Percentiles rank a stretch among this genome's conserved stretches.
These are phyloP conservation scores for Tricharina praecox DNA, from an alignment of 495 filamentous ascomycete species.

Conservation along the genomic window DNA sequence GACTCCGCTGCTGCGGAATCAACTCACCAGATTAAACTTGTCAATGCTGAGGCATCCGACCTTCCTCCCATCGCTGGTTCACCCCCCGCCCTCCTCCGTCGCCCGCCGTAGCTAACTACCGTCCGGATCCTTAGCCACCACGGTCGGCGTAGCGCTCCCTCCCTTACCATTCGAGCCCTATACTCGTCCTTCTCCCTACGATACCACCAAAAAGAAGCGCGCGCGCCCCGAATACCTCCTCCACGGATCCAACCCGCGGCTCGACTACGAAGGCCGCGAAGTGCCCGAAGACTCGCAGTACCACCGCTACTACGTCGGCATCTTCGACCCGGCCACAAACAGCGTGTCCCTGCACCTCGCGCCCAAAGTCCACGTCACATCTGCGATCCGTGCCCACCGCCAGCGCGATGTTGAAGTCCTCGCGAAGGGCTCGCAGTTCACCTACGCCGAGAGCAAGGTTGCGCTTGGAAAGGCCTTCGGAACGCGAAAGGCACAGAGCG, in stretches of 20 bases:
- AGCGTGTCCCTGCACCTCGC: conserved; percentile 53
- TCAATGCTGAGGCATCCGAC: conserved; percentile 8
- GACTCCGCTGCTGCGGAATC: neutral
- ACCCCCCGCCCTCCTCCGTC: neutral
- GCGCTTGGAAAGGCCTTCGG: conserved; percentile 79
- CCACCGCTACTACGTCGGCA: conserved; percentile 71
- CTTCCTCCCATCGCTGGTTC: conserved; percentile 23
- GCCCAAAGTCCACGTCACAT: conserved; percentile 54
- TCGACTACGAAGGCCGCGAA: conserved; percentile 73
- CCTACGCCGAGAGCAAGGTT: conserved; percentile 17
- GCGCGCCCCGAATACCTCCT: conserved; percentile 46
- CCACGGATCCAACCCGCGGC: conserved; percentile 55
- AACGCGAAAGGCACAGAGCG: conserved; percentile 83
- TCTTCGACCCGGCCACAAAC: conserved; percentile 59
- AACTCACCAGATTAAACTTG: conserved; percentile 7
- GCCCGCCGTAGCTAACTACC: conserved; percentile 5
- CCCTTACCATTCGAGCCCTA: conserved; percentile 15
- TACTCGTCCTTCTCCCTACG: conserved; percentile 1
- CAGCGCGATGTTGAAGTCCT: conserved; percentile 32
- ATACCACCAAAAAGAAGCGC: conserved; percentile 22
- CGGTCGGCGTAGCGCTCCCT: conserved; percentile 21
- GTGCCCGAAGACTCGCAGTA: conserved; percentile 44
- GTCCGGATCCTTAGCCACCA: conserved; percentile 13
- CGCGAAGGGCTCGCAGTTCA: conserved; percentile 17
- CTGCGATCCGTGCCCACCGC: conserved; percentile 38